Conservation (phyloP, 2,329 filamentous ascomycete genomes). For the Verticillium albo-atrum region DNA sequence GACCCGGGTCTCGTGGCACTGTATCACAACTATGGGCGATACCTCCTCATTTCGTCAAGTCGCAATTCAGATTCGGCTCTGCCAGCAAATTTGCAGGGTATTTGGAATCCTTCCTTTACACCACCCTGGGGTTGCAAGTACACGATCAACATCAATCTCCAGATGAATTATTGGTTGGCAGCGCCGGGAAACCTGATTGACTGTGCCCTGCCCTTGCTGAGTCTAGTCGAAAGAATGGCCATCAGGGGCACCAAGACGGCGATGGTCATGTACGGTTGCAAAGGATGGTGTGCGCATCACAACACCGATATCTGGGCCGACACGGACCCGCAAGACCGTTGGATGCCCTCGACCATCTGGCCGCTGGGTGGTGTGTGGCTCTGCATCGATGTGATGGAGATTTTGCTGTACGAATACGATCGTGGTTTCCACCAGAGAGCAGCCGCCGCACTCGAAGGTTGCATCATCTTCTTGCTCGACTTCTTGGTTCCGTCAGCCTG, state of each 20-base stretch:
- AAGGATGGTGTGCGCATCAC: conserved; percentile 28
- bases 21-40: conserved; percentile 13
- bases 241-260: conserved; percentile 25
- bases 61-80: conserved; percentile 14
- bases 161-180: conserved; percentile 38
- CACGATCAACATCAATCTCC: conserved; percentile 38
- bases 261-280: conserved; percentile 24
- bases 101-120: conserved; percentile 34
- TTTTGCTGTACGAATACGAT: conserved; percentile 29
- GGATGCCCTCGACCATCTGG: conserved; percentile 29
- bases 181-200: conserved; percentile 7
- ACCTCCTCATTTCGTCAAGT: conserved; percentile 13
- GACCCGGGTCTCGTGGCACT: conserved; percentile 18
- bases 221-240: conserved; percentile 29
- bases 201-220: conserved; percentile 5
- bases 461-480: conserved; percentile 24
- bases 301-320: conserved; percentile 33
- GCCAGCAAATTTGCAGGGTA: conserved; percentile 38
- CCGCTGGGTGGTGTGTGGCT: conserved; percentile 36
- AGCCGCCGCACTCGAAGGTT: conserved; percentile 21
- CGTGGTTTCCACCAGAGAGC: conserved; percentile 16
- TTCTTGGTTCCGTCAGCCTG: conserved; percentile 17
- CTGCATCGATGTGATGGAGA: conserved; percentile 31
- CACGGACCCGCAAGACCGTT: conserved; percentile 25
- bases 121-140: conserved; percentile 37